Conservation (phyloP, 2,329 filamentous ascomycete species). For the Trichoderma pleuroti region DNA sequence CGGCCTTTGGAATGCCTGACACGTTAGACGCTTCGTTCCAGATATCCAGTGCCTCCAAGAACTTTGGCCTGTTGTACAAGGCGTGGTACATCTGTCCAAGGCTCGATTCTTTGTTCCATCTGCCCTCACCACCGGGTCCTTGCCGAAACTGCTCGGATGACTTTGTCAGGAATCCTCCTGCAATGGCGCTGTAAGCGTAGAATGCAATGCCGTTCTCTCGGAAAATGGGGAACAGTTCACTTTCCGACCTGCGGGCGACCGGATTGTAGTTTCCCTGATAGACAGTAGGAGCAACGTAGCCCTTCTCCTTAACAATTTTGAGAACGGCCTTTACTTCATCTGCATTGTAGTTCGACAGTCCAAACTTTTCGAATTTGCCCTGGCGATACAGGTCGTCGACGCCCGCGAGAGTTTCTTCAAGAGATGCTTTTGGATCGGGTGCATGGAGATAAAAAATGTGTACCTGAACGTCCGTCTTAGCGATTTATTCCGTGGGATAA, state of each 20-base stretch:
- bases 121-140: background rate
- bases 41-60: background rate
- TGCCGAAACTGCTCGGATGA: background rate
- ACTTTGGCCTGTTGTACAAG: conserved; percentile 9
- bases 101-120: background rate
- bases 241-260: conserved; percentile 36
- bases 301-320: conserved; percentile 36
- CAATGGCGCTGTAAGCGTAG: conserved; percentile 38
- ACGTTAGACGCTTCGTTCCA: background rate
- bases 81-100: conserved; percentile 3
- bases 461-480: background rate
- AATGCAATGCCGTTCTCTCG: conserved; percentile 38
- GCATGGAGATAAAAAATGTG: conserved; percentile 14
- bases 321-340: conserved; percentile 40
- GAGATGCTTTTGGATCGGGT: background rate
- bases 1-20: background rate
- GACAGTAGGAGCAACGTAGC: conserved; percentile 39
- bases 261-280: conserved; percentile 45
- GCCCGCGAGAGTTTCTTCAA: conserved; percentile 3
- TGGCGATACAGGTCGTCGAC: background rate
- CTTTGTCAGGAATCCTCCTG: conserved; percentile 32
- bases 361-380: conserved; percentile 22
- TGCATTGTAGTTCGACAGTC: conserved; percentile 42
- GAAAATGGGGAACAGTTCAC: conserved; percentile 37
- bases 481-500: background rate